Base-by-base conservation (phyloP, 768 basidiomycete species). In the Suillus paluster region DNA sequence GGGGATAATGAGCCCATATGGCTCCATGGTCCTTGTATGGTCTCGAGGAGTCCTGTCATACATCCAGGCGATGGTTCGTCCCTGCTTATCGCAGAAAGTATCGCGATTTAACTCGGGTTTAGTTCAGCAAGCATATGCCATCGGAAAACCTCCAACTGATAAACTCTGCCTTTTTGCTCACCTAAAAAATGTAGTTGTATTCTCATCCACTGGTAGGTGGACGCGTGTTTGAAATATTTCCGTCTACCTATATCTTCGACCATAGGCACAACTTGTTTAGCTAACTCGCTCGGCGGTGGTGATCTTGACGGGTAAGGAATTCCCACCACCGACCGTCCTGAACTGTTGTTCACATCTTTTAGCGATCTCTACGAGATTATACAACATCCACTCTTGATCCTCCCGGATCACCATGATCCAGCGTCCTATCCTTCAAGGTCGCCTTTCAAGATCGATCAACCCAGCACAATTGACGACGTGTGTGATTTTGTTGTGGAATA, bases 401-500 rank as follows among this genome's bases (percentile, higher is more conserved):
- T 89, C 1, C 75, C 81, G 5, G 73, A 77, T 25, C 75, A 83
- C 46, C 76, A 81, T n/a, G 68, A 74, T 0, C 79, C 90, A 19
- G 87, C 86, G 11, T 68, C 74, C 4, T 92, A 93, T 66, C 62
- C 73, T 2, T 48, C 80, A 3, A 75, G 73, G 9, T 66, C 65
- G 0, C 73, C 82, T 1, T 75, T 73, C 48, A 73, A 70, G 4
- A 73, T 88, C 23, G 67, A 66, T 14, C 75, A 82, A 19, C 80
- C 84, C 9, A 84, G 85, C 59, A 85, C 80, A 0, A 82, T 92
- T 6, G 78, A 87, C 1, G 90, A 93, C 65, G 86, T 94, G 15
- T 90, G 89, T 63, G 81, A 94, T 60, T 94, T 95, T 66, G 78
- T 95, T 25, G 86, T 92, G 15, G 87, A 94, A 66, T 95, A 94